Evolutionary conservation across 2,329 filamentous ascomycete genomes (phyloP), one percentile per base, ranked within the genome.

Genomic region (Beauveria sp.): DNA sequence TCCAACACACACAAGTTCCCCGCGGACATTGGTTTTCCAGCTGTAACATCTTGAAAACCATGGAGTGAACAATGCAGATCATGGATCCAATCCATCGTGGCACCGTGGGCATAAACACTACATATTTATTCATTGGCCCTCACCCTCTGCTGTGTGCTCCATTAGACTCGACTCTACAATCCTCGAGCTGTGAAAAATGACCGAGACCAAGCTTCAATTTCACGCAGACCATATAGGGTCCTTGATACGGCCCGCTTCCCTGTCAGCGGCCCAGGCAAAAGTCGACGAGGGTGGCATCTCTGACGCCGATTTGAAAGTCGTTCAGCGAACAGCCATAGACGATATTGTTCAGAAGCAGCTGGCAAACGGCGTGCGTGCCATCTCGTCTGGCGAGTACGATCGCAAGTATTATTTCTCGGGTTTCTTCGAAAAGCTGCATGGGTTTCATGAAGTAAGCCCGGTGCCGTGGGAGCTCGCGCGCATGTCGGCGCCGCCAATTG

Each of bases 161-260:
- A 20, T 22, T 34, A 24, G 5, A 10, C 16, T 28, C n/a, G 6
- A 18, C n/a, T 38, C 18, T 31, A 5, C 45, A 18, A n/a, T 20
- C 3, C 20, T 28, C n/a, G 24, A 65, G 59, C 31, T 20, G 28
- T 10, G 14, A 50, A 49, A 48, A 42, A 49, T 62, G 51, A 31
- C 18, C 14, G 54, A 28, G 43, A 66, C 68, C 40, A 69, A 69
- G 61, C 71, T 76, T 12, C 87, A 85, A 55, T 90, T 89, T 74
- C 82, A 88, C 70, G 87, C 87, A 63, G 88, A 91, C 74, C 88
- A 91, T 66, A 81, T 89, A 64, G 88, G 88, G 55, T 90, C 87
- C 16, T 78, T 91, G 38, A 82, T 90, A 62, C 85, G 88, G 38
- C 87, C 88, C 1, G 73, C 83, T 58, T 75, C 81, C 57, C 80